These are phyloP conservation scores for Coemansia asiatica DNA, from an alignment of 192 early-diverging fungal species.

Conservation along the genomic window DNA sequence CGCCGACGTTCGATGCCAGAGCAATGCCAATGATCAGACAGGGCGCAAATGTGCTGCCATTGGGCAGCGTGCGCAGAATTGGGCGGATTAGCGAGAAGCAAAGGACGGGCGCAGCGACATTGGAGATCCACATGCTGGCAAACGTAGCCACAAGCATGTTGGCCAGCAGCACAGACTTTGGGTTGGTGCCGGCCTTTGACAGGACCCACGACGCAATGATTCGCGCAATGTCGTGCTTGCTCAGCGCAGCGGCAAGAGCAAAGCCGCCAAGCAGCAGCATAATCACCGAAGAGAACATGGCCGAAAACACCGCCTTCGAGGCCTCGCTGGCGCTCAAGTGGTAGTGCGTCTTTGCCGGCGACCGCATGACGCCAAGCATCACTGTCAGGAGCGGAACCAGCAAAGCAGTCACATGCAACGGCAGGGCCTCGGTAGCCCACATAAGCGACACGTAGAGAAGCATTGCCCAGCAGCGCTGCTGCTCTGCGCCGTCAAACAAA, in stretches of 20 bases:
- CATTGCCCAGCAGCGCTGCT: constrained; percentile 90
- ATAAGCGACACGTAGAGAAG: constrained; percentile 85
- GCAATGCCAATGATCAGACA: constrained; percentile 96
- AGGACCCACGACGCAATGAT: constrained; percentile 85
- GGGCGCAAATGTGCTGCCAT: constrained; percentile 74
- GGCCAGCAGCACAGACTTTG: constrained; percentile 79
- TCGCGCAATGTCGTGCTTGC: constrained; percentile 95
- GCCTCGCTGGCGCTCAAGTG: constrained; percentile 70
- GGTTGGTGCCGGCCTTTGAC: constrained; percentile 83
- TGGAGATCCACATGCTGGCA: constrained; percentile 98
- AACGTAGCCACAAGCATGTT: constrained; percentile 97
- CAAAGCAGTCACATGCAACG: constrained; percentile 88
- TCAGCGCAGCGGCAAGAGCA: constrained; percentile 88
- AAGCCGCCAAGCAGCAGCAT: constrained; percentile 96
- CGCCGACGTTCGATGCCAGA: constrained; percentile 92
- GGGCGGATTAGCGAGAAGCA: constrained; percentile 95
- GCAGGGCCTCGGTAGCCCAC: constrained; percentile 94
- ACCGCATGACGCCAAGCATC: constrained; percentile 78
- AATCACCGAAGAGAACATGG: constrained; percentile 95
- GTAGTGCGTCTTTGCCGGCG: constrained; percentile 40
- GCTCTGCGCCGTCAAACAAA: constrained; percentile 71
- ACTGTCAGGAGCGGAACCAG: constrained; percentile 86
- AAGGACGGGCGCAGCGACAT: constrained; percentile 94
- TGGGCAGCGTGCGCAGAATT: constrained; percentile 86
- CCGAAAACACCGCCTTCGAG: constrained; percentile 81